Evolutionary conservation across 805 yeast genomes (phyloP).

Genomic region (Saccharomyces eubayanus): DNA sequence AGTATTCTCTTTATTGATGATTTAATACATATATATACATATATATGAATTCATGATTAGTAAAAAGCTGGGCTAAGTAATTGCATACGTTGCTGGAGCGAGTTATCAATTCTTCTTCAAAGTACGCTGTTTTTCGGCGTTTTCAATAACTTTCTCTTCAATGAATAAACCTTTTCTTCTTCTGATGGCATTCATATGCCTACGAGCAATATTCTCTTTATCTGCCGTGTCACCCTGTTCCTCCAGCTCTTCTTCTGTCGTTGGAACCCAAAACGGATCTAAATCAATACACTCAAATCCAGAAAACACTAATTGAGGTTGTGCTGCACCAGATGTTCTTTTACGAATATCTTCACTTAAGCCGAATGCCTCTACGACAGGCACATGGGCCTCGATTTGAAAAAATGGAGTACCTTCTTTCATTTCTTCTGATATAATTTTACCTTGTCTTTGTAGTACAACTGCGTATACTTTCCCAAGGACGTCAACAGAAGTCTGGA

Average conservation of each 20-base stretch:
- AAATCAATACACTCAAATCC: conserved; percentile 81
- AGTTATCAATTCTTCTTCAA: conserved; percentile 52
- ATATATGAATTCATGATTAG: background rate
- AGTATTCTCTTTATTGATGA: background rate
- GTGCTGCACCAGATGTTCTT: conserved; percentile 92
- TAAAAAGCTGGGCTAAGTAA: background rate
- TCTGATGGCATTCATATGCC: conserved; percentile 75
- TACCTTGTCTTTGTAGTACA: conserved; percentile 80
- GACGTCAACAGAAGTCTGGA: conserved; percentile 91
- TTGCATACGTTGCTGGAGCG: background rate
- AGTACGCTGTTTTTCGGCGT: conserved; percentile 91
- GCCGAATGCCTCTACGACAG: conserved; percentile 95
- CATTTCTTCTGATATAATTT: conserved; percentile 84
- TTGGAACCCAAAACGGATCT: conserved; percentile 99
- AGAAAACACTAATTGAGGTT: conserved; percentile 85
- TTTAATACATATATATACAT: background rate
- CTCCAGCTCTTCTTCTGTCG: conserved; percentile 92
- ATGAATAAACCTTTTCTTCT: conserved; percentile 82
- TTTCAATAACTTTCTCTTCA: conserved; percentile 81
- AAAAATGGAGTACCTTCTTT: conserved; percentile 98
- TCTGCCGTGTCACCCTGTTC: conserved; percentile 90
- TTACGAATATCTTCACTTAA: conserved; percentile 91
- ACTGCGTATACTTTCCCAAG: conserved; percentile 93
- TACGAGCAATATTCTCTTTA: conserved; percentile 81
- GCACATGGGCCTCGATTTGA: conserved; percentile 73